Evolutionary conservation across 495 filamentous ascomycete genomes (phyloP).

Genomic region (Pyrenopolyporus hunteri): DNA sequence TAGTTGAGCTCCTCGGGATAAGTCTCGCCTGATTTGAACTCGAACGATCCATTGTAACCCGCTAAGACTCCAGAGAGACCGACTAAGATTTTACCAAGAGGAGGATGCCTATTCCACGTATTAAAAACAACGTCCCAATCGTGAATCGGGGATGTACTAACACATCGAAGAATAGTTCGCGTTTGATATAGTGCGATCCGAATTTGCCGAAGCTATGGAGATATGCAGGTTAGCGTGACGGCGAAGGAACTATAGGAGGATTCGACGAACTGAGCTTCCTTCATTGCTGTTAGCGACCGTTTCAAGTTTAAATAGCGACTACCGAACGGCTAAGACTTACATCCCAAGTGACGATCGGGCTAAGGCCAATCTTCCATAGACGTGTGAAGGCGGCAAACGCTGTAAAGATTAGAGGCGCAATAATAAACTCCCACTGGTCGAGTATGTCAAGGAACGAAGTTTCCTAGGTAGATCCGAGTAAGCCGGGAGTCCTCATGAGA

Average conservation of each 20-base stretch:
- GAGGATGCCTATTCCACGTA: slow-evolving; percentile 66
- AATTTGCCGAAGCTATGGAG: slow-evolving; percentile 91
- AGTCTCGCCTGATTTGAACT: slow-evolving; percentile 97
- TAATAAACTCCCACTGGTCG: slow-evolving; percentile 81
- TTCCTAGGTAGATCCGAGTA: slow-evolving; percentile 38
- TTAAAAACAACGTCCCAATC: slow-evolving; percentile 21
- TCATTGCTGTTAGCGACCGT: slow-evolving; percentile 25
- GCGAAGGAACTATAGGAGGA: slow-evolving; percentile 14
- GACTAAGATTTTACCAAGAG: slow-evolving; percentile 97
- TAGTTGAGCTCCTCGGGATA: slow-evolving; percentile 95
- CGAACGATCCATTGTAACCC: slow-evolving; percentile 98
- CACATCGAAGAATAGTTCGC: slow-evolving; percentile 99
- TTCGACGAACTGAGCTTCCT: slow-evolving; percentile 45
- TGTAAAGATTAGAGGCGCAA: slow-evolving; percentile 89
- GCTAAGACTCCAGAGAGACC: slow-evolving; percentile 94
- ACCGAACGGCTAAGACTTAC: slow-evolving; percentile 69
- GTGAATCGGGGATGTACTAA: slow-evolving; percentile 38
- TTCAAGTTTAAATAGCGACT: not conserved
- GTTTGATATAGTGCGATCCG: slow-evolving; percentile 96
- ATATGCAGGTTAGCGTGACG: slow-evolving; percentile 37
- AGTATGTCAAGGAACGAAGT: slow-evolving; percentile 67
- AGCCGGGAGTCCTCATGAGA: slow-evolving; percentile 5
- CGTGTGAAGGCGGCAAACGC: slow-evolving; percentile 89
- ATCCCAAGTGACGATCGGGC: slow-evolving; percentile 97
- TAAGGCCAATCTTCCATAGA: slow-evolving; percentile 92